phyloP scores from a whole-genome alignment of 2,329 filamentous ascomycete species.

The Colletotrichum somersetense region DNA sequence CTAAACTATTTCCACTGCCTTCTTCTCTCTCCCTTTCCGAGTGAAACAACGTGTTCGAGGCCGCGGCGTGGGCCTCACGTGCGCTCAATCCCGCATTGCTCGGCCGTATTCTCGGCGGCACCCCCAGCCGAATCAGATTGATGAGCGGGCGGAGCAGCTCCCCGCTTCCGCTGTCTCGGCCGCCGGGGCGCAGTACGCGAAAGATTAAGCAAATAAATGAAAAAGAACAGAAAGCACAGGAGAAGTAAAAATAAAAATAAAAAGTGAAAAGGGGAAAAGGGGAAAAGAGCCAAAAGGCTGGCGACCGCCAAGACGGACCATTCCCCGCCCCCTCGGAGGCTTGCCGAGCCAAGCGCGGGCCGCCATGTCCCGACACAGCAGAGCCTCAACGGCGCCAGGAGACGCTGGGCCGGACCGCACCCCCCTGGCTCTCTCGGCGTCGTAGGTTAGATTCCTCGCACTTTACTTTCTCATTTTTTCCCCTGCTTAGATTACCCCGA shows the following conservation, averaged over 20 bases:
- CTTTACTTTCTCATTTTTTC: background rate
- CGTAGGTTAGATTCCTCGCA: background rate
- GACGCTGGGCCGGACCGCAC: background rate
- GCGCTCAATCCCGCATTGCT: background rate
- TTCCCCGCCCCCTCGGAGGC: background rate
- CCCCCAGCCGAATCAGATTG: slow-evolving; percentile 12
- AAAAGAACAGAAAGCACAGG: background rate
- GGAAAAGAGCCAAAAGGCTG: too few species aligned
- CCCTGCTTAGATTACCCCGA: background rate
- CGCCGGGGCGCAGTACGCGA: too few species aligned
- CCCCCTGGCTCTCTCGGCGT: background rate
- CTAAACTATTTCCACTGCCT: background rate
- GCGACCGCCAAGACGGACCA: background rate
- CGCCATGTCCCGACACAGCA: slow-evolving; percentile 20
- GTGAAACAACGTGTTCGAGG: slow-evolving; percentile 6
- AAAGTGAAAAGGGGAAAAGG: too few species aligned
- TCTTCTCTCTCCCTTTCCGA: background rate
- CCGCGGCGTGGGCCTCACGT: background rate
- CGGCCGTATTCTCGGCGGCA: slow-evolving; percentile 10
- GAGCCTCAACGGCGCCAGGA: slow-evolving; percentile 21
- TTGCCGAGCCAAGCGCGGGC: slow-evolving; percentile 29
- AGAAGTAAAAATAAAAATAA: background rate
- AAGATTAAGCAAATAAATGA: too few species aligned
- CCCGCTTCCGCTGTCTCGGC: background rate
- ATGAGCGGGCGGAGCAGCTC: background rate